Percentiles rank a stretch among this genome's conserved stretches.
Evolutionary conservation across 2,329 filamentous ascomycete genomes (phyloP).

Genomic region (Trichophaea hybrida): DNA sequence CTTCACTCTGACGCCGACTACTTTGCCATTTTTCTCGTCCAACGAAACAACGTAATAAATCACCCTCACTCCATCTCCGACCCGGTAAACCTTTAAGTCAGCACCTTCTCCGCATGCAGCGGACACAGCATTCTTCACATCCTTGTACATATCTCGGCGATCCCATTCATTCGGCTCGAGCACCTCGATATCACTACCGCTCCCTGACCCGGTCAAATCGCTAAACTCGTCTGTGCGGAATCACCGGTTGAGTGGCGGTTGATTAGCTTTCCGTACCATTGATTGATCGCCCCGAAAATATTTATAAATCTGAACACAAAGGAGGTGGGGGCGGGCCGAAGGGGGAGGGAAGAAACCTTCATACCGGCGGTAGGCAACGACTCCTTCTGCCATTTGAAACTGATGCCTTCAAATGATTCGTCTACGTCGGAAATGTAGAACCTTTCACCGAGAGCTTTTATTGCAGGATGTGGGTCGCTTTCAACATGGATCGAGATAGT

Average conservation of each 20-base stretch:
- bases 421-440: constrained; percentile 79
- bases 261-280: too few species aligned
- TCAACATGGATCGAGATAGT: constrained; percentile 28
- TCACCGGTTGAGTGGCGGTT: too few species aligned
- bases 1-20: constrained; percentile 67
- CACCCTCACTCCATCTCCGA: constrained; percentile 46
- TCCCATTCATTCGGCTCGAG: constrained; percentile 58
- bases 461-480: constrained; percentile 41
- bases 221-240: constrained; percentile 49
- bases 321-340: not conserved
- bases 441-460: constrained; percentile 61
- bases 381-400: constrained; percentile 19
- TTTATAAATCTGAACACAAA: too few species aligned
- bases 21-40: constrained; percentile 41
- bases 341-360: constrained; percentile 2
- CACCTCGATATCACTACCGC: constrained; percentile 46
- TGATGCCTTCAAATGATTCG: constrained; percentile 69
- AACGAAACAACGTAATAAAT: constrained; percentile 70
- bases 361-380: constrained; percentile 22
- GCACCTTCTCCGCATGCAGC: constrained; percentile 48
- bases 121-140: constrained; percentile 54
- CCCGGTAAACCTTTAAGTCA: constrained; percentile 55
- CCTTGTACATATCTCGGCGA: constrained; percentile 51
- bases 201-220: constrained; percentile 44
- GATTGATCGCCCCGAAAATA: too few species aligned